Evolutionary conservation across 768 basidiomycete species (phyloP).

Genomic region (Russula sp.): DNA sequence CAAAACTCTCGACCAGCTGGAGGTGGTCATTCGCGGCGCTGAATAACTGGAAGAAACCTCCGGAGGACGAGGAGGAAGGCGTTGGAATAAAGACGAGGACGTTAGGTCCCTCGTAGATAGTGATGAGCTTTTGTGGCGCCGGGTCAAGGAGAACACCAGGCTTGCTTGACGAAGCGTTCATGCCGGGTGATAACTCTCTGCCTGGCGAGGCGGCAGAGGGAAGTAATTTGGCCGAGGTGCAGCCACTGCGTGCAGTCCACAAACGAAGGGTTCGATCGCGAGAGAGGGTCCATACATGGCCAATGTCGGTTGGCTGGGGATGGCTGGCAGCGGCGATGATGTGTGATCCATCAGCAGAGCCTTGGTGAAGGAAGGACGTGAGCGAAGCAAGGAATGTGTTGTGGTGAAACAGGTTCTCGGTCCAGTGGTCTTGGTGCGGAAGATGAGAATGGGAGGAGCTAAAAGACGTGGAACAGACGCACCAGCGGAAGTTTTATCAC

Average conservation of each 20-base stretch:
- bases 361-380: conserved; percentile 57
- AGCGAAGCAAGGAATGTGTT: conserved; percentile 64
- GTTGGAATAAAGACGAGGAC: conserved; percentile 74
- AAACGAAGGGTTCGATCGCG: conserved; percentile 79
- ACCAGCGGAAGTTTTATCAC: conserved; percentile 59
- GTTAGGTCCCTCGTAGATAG: conserved; percentile 60
- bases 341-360: conserved; percentile 49
- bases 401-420: conserved; percentile 60
- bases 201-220: conserved; percentile 37
- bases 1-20: conserved; percentile 54
- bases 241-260: conserved; percentile 77
- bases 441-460: not conserved
- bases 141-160: conserved; percentile 53
- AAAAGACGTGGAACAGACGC: conserved; percentile 32
- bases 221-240: conserved; percentile 61
- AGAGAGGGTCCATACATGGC: conserved; percentile 79
- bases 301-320: conserved; percentile 72
- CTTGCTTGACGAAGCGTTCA: conserved; percentile 37
- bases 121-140: conserved; percentile 62
- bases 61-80: conserved; percentile 57
- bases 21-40: conserved; percentile 56
- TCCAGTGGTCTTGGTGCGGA: conserved; percentile 60
- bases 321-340: conserved; percentile 71
- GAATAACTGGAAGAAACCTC: conserved; percentile 77
- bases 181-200: conserved; percentile 38